Percentiles rank a stretch among this genome's conserved stretches.
phyloP scores from a whole-genome alignment of 1,284 basidiomycete species.

The Cryptococcus amylolentus region DNA sequence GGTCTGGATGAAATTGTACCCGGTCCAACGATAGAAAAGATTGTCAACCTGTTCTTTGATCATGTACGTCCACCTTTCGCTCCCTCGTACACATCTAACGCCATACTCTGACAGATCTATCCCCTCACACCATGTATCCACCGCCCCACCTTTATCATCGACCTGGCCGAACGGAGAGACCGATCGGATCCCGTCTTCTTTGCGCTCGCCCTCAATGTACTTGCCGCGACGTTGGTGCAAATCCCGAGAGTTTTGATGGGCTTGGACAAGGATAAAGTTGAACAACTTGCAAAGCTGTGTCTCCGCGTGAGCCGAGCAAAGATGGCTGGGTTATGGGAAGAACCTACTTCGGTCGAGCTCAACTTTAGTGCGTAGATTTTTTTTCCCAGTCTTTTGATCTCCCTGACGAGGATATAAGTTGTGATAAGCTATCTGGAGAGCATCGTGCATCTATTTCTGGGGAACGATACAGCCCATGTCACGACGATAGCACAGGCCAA shows the following conservation, averaged over 20 bases:
- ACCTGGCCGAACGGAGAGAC: constrained; percentile 6
- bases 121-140: constrained; percentile 15
- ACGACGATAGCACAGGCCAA: constrained; percentile 36
- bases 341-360: constrained; percentile 19
- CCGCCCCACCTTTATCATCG: constrained; percentile 13
- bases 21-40: constrained; percentile 27
- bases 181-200: constrained; percentile 11
- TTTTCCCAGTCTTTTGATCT: no score
- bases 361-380: constrained; percentile 12
- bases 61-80: constrained; percentile 23
- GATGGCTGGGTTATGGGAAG: constrained; percentile 35
- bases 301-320: constrained; percentile 32
- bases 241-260: constrained; percentile 33
- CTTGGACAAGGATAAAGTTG: constrained; percentile 40
- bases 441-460: constrained; percentile 39
- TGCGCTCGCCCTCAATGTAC: constrained; percentile 8
- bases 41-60: constrained; percentile 42
- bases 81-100: neutral
- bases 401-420: constrained; percentile 10
- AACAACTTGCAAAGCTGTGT: constrained; percentile 31
- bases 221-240: constrained; percentile 14
- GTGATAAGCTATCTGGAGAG: constrained; percentile 35
- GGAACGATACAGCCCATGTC: constrained; percentile 44
- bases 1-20: constrained; percentile 38
- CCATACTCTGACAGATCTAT: constrained; percentile 3